Conservation (phyloP, 2,329 filamentous ascomycete genomes). For the Ustulina deusta region DNA sequence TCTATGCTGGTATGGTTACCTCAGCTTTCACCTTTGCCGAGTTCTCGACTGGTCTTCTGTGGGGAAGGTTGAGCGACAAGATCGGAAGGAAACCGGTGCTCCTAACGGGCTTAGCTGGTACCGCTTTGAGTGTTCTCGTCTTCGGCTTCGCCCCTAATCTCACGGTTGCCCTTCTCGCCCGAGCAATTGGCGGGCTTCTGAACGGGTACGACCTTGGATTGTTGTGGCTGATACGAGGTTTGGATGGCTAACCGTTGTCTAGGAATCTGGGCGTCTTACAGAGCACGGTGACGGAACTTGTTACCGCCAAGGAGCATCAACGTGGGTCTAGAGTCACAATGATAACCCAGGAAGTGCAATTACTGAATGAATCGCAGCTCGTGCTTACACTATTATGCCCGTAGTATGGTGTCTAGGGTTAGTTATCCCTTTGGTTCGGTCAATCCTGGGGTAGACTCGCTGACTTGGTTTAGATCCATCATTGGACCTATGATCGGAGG, state of each 20-base stretch:
- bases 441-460: conserved; percentile 30
- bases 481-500: conserved; percentile 93
- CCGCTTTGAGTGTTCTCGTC: conserved; percentile 88
- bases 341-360: not conserved
- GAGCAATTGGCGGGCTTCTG: conserved; percentile 88
- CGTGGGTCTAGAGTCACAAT: conserved; percentile 64
- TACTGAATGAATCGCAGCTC: conserved; percentile 66
- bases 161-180: conserved; percentile 84
- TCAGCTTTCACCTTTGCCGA: conserved; percentile 97
- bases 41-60: conserved; percentile 90
- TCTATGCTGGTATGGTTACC: conserved; percentile 96
- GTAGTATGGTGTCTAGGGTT: conserved; percentile 97
- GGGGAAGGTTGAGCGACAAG: conserved; percentile 91
- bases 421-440: conserved; percentile 54
- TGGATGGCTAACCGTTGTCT: conserved; percentile 45
- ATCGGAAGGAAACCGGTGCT: conserved; percentile 94
- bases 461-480: conserved; percentile 75
- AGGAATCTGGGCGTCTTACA: conserved; percentile 95
- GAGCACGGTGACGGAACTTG: conserved; percentile 93
- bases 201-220: conserved; percentile 75
- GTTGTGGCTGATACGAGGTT: conserved; percentile 40
- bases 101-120: conserved; percentile 88
- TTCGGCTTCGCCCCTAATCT: conserved; percentile 92
- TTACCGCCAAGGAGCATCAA: conserved; percentile 93
- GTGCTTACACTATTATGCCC: conserved; percentile 97